These are phyloP conservation scores for Aspergillus sp. DNA, from an alignment of 2,329 filamentous ascomycete species.

Conservation along the genomic window DNA sequence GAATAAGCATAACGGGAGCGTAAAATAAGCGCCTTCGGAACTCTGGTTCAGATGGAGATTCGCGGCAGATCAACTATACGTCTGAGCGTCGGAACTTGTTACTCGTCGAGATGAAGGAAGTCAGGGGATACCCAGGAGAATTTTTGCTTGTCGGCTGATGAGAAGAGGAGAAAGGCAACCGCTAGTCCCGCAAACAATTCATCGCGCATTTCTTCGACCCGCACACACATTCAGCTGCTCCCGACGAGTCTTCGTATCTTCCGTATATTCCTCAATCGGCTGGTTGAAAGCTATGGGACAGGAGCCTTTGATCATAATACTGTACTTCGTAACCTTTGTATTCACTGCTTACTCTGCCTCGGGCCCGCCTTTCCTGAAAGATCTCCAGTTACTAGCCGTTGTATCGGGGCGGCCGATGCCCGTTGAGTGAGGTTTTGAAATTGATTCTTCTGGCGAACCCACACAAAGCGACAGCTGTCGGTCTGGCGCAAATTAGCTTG, in stretches of 20 bases:
- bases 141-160: constrained; percentile 6
- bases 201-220: constrained; percentile 21
- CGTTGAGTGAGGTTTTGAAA: not conserved
- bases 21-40: constrained; percentile 20
- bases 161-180: constrained; percentile 15
- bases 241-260: not conserved
- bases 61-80: constrained; percentile 18
- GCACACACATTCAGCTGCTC: constrained; percentile 1
- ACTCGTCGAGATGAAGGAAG: not conserved
- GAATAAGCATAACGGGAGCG: constrained; percentile 29
- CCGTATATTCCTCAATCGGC: not conserved
- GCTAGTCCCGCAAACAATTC: constrained; percentile 22
- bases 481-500: constrained; percentile 7
- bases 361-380: not conserved
- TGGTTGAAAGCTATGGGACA: not conserved
- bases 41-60: constrained; percentile 25
- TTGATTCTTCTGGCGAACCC: constrained; percentile 5
- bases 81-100: not conserved
- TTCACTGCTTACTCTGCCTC: not conserved
- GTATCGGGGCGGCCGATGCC: not conserved
- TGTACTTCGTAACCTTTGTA: too few relatives aligned
- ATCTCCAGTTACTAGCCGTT: not conserved
- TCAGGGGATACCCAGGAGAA: not conserved
- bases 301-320: not conserved
- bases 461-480: constrained; percentile 5